Evolutionary conservation across 1,284 basidiomycete species (phyloP).

Genomic region (Paramarasmius palmivorus): DNA sequence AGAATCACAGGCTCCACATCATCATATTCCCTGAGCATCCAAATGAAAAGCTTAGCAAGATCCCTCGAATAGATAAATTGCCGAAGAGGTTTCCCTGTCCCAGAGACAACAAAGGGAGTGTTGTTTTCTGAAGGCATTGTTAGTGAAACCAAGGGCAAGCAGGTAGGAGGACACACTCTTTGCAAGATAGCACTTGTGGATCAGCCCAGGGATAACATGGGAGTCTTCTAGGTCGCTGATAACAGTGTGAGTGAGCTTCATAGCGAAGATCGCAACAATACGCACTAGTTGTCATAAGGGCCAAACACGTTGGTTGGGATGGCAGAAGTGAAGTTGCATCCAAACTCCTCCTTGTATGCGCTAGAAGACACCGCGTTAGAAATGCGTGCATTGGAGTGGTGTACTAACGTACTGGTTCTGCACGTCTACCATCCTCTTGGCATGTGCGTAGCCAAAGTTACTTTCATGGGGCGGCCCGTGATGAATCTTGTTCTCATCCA

Average conservation of each 20-base stretch:
- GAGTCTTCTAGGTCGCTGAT: slow-evolving; percentile 81
- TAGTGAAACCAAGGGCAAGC: slow-evolving; percentile 4
- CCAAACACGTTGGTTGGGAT: slow-evolving; percentile 94
- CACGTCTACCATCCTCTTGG: slow-evolving; percentile 91
- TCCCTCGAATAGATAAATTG: slow-evolving; percentile 95
- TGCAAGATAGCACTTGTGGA: slow-evolving; percentile 87
- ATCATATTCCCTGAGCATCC: slow-evolving; percentile 86
- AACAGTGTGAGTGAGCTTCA: slow-evolving; percentile 9
- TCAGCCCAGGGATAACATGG: slow-evolving; percentile 88
- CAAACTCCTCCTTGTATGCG: slow-evolving; percentile 90
- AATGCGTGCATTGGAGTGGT: slow-evolving; percentile 21
- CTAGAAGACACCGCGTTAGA: slow-evolving; percentile 34
- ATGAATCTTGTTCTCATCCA: slow-evolving; percentile 90
- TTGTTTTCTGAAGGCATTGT: slow-evolving; percentile 60
- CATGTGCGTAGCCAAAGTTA: slow-evolving; percentile 92
- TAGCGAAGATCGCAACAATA: background rate
- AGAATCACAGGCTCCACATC: slow-evolving; percentile 89
- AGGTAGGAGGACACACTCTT: slow-evolving; percentile 56
- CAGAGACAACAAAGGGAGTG: slow-evolving; percentile 81
- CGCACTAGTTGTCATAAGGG: slow-evolving; percentile 78
- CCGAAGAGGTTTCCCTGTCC: slow-evolving; percentile 84
- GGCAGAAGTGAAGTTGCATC: slow-evolving; percentile 87
- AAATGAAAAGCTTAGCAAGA: slow-evolving; percentile 90
- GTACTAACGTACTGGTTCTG: slow-evolving; percentile 85
- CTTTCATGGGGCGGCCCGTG: slow-evolving; percentile 84